Base-by-base conservation (phyloP, 2,329 filamentous ascomycete genomes). In the Sporothrix variecibatus region DNA sequence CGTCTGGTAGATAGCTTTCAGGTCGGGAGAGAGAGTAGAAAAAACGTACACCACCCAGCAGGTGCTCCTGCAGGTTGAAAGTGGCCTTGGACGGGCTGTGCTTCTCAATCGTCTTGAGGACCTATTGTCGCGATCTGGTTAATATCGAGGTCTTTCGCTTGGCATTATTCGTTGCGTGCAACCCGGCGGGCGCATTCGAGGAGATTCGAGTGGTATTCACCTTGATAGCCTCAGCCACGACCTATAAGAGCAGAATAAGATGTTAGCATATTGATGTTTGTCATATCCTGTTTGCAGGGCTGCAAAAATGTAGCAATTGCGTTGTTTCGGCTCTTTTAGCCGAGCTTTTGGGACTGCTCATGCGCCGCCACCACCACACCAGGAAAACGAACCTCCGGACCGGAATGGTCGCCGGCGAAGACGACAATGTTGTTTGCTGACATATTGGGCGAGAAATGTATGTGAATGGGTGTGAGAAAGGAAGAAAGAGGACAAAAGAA, bases 11-110 rank as follows among this genome's bases (percentile, higher is more conserved):
- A 40, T 23, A 26, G 60, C 56, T 8, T 60, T 34, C 49, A 38
- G 46, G 12, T 11, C 40, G 40, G 40, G 40, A 76, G 46, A 77
- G 77, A 60, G 51, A 40, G 46, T 43, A 74, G 65, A 46, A 34
- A 43, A 76, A 76, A 89, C 93, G 86, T 89, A 97, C 95, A 80
- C 96, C 95, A 80, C 96, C 95, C 74, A 99, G 89, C 74, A 97
- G 87, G 82, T 98, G 94, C 73, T 97, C 90, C 81, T 97, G 89
- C 79, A 98, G 92, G 82, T 96, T 94, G 86, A 98, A 97, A 80
- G 92, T 92, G 82, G 85, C 87, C 72, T 92, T 87, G 77, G 91
- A 89, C 73, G 91, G 88, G 81, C 90, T 91, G 78, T 86, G 85
- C 79, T 91, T 88, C 85, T 97, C 93, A 75, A 98, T 86, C 4